Evolutionary conservation across 768 basidiomycete species (phyloP).

Genomic region (Russula earlei): DNA sequence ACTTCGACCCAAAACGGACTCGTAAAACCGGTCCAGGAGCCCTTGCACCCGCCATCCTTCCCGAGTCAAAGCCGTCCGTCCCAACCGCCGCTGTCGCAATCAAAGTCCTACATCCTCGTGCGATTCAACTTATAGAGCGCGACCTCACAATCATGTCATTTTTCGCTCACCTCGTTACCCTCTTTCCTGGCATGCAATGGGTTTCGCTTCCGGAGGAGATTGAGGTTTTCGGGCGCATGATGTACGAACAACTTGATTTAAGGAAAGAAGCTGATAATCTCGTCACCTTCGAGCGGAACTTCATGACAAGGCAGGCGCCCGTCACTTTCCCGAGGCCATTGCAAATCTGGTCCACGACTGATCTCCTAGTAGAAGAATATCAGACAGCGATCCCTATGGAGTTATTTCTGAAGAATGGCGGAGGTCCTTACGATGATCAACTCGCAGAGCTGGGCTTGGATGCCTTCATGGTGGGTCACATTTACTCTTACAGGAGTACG

Average conservation of each 20-base stretch:
- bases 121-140: conserved; percentile 69
- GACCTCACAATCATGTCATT: conserved; percentile 94
- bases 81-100: conserved; percentile 88
- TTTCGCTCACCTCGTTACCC: conserved; percentile 70
- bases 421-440: conserved; percentile 82
- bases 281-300: conserved; percentile 76
- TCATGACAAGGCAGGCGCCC: conserved; percentile 65
- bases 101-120: conserved; percentile 89
- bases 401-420: conserved; percentile 77
- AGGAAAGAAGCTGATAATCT: conserved; percentile 87
- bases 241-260: conserved; percentile 90
- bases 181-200: conserved; percentile 93
- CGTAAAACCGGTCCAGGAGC: conserved; percentile 37
- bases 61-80: conserved; percentile 56
- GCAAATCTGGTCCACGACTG: conserved; percentile 66
- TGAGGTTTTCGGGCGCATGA: conserved; percentile 89
- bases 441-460: conserved; percentile 90
- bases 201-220: conserved; percentile 94
- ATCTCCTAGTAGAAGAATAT: conserved; percentile 86
- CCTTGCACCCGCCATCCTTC: conserved; percentile 40
- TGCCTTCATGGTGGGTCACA: conserved; percentile 73
- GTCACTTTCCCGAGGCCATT: conserved; percentile 89
- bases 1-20: conserved; percentile 64
- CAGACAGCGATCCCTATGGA: conserved; percentile 89
- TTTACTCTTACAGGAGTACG: not conserved